A percentile compares a stretch with the other conserved stretches of the same genome.
phyloP scores from a whole-genome alignment of 2,329 filamentous ascomycete genomes.

The Bipolaris bicolor region DNA sequence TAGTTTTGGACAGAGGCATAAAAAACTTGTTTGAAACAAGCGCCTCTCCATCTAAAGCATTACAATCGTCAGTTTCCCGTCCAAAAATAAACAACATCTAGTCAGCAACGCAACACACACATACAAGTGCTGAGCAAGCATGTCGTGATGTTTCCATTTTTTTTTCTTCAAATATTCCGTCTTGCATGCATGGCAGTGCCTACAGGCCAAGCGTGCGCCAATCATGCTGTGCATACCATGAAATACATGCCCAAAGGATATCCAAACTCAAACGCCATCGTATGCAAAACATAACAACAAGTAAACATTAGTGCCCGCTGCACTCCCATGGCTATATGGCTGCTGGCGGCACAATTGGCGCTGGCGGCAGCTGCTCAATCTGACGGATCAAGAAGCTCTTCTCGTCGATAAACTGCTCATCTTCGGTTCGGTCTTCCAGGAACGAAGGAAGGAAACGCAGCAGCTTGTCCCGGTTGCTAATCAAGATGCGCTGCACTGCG shows the following conservation, averaged over 20 bases:
- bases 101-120: neutral
- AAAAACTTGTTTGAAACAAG: no score
- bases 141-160: neutral
- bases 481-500: slow-evolving; percentile 90
- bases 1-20: no score
- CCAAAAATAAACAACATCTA: neutral
- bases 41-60: no score
- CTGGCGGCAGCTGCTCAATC: slow-evolving; percentile 63
- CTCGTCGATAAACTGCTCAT: slow-evolving; percentile 98
- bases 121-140: neutral
- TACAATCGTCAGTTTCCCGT: neutral
- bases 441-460: slow-evolving; percentile 89
- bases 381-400: slow-evolving; percentile 96
- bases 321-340: slow-evolving; percentile 17
- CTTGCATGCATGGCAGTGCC: neutral
- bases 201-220: slow-evolving; percentile 1
- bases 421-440: slow-evolving; percentile 91
- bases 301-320: neutral
- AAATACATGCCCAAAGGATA: slow-evolving; percentile 8
- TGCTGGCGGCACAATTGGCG: slow-evolving; percentile 34
- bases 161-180: neutral
- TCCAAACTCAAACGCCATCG: slow-evolving; percentile 15
- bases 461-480: slow-evolving; percentile 94
- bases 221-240: slow-evolving; percentile 7
- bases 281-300: slow-evolving; percentile 13